These are phyloP conservation scores for Bertia moriformis DNA, from an alignment of 2,329 filamentous ascomycete genomes.

Conservation along the genomic window DNA sequence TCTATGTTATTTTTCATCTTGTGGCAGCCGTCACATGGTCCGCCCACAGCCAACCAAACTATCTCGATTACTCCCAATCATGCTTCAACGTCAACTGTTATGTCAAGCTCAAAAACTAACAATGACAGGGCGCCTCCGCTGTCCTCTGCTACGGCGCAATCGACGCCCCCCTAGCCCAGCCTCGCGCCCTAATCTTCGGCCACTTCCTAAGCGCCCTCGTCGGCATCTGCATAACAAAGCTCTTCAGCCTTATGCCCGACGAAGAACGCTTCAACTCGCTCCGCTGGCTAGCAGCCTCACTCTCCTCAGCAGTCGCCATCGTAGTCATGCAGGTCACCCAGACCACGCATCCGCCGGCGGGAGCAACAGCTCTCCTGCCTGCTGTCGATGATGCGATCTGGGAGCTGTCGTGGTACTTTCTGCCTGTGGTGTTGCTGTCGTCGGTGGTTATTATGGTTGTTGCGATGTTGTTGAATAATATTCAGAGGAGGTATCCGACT, in stretches of 20 bases:
- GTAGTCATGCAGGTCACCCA: conserved; percentile 28
- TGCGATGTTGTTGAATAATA: conserved; percentile 28
- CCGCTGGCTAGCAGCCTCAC: conserved; percentile 25
- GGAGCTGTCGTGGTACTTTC: conserved; percentile 24
- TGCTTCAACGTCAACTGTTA: no score
- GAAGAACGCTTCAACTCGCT: conserved; percentile 20
- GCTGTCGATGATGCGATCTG: conserved; percentile 21
- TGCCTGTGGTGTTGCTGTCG: conserved; percentile 15
- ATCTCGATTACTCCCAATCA: no score
- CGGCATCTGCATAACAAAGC: conserved; percentile 26
- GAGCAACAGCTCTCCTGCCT: conserved; percentile 30
- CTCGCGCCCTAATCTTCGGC: conserved; percentile 28
- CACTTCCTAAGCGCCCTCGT: conserved; percentile 27
- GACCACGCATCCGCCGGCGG: conserved; percentile 32
- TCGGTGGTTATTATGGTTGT: conserved; percentile 21
- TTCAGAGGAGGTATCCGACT: conserved; percentile 27
- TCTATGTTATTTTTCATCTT: no score
- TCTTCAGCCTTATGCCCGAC: conserved; percentile 18
- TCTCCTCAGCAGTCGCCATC: conserved; percentile 25
- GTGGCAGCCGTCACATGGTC: no score
- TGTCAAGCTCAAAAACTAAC: no score
- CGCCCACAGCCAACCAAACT: no score
- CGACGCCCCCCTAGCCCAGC: conserved; percentile 31
- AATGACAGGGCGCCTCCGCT: conserved; percentile 33
- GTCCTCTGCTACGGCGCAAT: conserved; percentile 30